Percentiles rank a stretch among this genome's conserved stretches.
These are phyloP conservation scores for Mrakia frigida DNA, from an alignment of 768 basidiomycete genomes.

Conservation along the genomic window DNA sequence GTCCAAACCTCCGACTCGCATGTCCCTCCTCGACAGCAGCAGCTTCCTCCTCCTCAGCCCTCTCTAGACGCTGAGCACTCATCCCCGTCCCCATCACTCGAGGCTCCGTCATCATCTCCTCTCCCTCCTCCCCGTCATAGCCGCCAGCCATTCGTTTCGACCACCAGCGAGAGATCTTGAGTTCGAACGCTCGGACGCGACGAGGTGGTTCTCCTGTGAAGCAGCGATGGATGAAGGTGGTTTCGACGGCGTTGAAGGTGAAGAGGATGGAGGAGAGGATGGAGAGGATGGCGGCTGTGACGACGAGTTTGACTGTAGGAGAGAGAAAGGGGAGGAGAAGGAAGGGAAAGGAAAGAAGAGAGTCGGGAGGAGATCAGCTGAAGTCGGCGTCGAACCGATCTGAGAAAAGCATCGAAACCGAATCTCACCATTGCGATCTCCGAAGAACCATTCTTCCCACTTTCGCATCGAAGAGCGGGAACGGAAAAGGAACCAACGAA, in stretches of 20 bases:
- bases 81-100: neutral
- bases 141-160: neutral
- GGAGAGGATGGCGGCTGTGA: constrained; percentile 2
- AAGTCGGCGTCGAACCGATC: neutral
- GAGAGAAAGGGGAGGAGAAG: neutral
- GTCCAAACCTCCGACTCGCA: neutral
- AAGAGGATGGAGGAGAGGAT: neutral
- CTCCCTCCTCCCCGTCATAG: neutral
- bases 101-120: constrained; percentile 6
- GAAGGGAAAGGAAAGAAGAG: neutral
- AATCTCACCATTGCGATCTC: neutral
- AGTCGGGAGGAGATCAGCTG: neutral
- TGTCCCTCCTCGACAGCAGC: neutral
- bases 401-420: too few species aligned
- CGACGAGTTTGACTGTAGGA: constrained; percentile 7
- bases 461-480: neutral
- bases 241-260: constrained; percentile 2
- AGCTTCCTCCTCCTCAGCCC: neutral
- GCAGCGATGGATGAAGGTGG: neutral
- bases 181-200: neutral
- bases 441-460: constrained; percentile 4
- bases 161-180: neutral
- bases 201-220: constrained; percentile 6
- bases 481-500: neutral
- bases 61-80: neutral